Percentiles rank a stretch among this genome's conserved stretches.
These are phyloP conservation scores for Sugiyamaella pinicola DNA, from an alignment of 1,139 yeast genomes.

Conservation along the genomic window DNA sequence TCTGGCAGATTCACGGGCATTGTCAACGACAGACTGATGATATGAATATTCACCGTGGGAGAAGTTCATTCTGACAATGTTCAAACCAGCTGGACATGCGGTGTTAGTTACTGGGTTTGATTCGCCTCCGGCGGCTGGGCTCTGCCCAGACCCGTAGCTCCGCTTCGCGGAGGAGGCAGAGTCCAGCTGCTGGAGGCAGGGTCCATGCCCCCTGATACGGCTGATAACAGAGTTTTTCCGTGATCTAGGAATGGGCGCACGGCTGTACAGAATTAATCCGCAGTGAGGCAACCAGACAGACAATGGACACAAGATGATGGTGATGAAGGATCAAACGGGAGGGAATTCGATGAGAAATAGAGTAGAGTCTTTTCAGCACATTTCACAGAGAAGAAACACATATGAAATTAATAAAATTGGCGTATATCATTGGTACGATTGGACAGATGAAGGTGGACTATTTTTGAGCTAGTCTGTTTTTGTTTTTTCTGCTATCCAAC, in stretches of 20 bases:
- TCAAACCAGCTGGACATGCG: constrained; percentile 68
- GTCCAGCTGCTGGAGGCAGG: too few relatives aligned
- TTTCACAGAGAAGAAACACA: too few relatives aligned
- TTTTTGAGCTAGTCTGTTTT: too few relatives aligned
- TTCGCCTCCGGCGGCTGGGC: constrained; percentile 1
- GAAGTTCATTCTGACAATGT: constrained; percentile 98
- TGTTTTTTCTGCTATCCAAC: too few relatives aligned
- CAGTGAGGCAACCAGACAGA: neutral
- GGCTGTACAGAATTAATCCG: constrained; percentile 11
- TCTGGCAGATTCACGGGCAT: constrained; percentile 91
- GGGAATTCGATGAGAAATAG: too few relatives aligned
- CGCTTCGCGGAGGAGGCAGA: constrained; percentile 3
- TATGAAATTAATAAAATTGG: too few relatives aligned
- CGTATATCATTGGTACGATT: too few relatives aligned
- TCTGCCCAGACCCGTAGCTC: neutral
- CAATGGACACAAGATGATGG: too few relatives aligned
- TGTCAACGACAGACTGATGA: constrained; percentile 95
- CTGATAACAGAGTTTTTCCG: constrained; percentile 13
- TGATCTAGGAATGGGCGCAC: neutral
- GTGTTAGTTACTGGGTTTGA: constrained; percentile 1
- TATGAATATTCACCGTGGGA: constrained; percentile 97
- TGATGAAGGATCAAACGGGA: too few relatives aligned
- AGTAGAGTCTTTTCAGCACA: too few relatives aligned
- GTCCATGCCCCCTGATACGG: constrained; percentile 9
- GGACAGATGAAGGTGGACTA: too few relatives aligned